These are phyloP conservation scores for Neonectria sp. DNA, from an alignment of 2,329 filamentous ascomycete species.

Conservation along the genomic window DNA sequence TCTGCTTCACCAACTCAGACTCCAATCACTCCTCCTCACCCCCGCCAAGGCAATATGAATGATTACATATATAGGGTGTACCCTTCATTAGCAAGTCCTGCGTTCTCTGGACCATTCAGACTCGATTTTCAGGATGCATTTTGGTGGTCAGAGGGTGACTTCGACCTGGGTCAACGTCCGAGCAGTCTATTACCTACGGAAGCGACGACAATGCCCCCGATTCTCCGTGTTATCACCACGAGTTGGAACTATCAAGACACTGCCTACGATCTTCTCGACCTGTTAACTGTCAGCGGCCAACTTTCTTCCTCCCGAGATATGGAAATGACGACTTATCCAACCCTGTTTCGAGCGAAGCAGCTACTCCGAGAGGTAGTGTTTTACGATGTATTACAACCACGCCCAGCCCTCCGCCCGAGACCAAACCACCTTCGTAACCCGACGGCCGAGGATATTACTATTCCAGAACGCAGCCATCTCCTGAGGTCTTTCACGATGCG, in stretches of 20 bases:
- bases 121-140: constrained; percentile 71
- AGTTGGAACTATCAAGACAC: constrained; percentile 66
- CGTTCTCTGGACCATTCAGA: constrained; percentile 59
- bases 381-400: constrained; percentile 66
- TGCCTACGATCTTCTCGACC: constrained; percentile 67
- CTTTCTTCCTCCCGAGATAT: constrained; percentile 64
- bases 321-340: constrained; percentile 65
- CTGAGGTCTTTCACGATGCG: constrained; percentile 66
- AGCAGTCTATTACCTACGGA: constrained; percentile 33
- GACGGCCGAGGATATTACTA: constrained; percentile 61
- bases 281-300: constrained; percentile 66
- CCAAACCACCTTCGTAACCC: constrained; percentile 41
- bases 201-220: constrained; percentile 61
- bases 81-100: constrained; percentile 56
- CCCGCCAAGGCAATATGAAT: constrained; percentile 66
- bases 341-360: constrained; percentile 68
- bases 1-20: constrained; percentile 66
- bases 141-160: constrained; percentile 69
- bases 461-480: constrained; percentile 63
- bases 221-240: constrained; percentile 65
- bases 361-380: constrained; percentile 69
- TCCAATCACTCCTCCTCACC: constrained; percentile 65
- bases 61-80: constrained; percentile 66
- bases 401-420: constrained; percentile 58
- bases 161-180: constrained; percentile 51